Base-by-base conservation (phyloP, 129 eudicot species). In the Helichrysum umbraculigerum region DNA sequence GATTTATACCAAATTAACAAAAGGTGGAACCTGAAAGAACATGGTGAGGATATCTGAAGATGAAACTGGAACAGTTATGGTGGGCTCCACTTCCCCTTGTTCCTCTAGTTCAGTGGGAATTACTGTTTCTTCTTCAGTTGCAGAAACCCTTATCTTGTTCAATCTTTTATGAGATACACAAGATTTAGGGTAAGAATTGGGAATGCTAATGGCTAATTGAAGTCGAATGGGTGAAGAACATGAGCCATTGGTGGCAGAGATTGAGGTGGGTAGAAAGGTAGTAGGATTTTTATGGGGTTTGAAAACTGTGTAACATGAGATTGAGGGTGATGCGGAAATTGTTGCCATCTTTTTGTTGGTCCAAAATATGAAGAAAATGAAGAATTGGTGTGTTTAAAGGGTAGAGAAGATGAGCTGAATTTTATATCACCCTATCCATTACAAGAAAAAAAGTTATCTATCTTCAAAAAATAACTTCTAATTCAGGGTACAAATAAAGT, bases 21-120 rank as follows among this genome's bases (percentile, higher is more conserved):
- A 6, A 14, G 32, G 44, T 54, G n/a, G 54, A 65, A 91, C 97
- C 90, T 79, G 96, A 83, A 91, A 87, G 70, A 78, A 83, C 97
- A 95, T 89, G 58, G 89, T 83, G 63, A 95, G 96, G 68, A 87
- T 76, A 71, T 95, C 99, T 52, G 99, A 91, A 78, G 92, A 89
- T 0, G 96, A 95, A 76, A 95, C 94, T 3, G 93, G 85, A 81
- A 95, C 90, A 70, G 97, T 83, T 79, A 95, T 92, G 16, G 96
- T 77, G 32, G 86, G 84, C 34, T 93, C 96, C 0, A 59, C 72
- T 68, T 78, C 90, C 34, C 54, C 79, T 50, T 78, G 83, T 25
- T 44, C 88, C 28, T 57, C 87, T 44, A 56, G 86, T 66, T 82
- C 86, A 4, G 54, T 47, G 54, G 89, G 81, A 67, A 73, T 82